Evolutionary conservation across 2,329 filamentous ascomycete species (phyloP).

Genomic region (Trichophyton simii): DNA sequence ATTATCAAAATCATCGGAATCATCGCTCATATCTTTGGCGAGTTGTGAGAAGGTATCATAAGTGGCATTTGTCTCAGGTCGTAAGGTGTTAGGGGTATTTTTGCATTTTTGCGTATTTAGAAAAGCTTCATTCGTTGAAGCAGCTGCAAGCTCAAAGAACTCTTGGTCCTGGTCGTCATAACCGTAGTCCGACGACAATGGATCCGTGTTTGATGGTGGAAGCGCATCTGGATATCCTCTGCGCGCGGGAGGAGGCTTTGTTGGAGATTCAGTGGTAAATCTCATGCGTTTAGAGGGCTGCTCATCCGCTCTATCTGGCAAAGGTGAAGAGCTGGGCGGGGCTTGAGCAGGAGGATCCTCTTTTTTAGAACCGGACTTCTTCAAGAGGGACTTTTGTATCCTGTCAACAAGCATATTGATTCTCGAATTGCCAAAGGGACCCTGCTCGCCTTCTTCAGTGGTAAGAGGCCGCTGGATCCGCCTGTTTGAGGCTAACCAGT

Average conservation of each 20-base stretch:
- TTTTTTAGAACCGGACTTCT: slow-evolving; percentile 12
- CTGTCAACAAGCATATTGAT: slow-evolving; percentile 52
- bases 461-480: slow-evolving; percentile 12
- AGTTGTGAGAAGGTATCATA: not conserved
- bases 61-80: not conserved
- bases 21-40: slow-evolving; percentile 1
- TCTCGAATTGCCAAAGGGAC: slow-evolving; percentile 31
- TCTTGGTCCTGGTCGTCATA: slow-evolving; percentile 37
- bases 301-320: slow-evolving; percentile 24
- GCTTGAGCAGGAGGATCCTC: slow-evolving; percentile 24
- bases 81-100: not conserved
- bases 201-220: not conserved
- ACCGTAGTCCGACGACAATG: slow-evolving; percentile 34
- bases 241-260: slow-evolving; percentile 10
- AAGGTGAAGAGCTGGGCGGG: slow-evolving; percentile 34
- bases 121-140: slow-evolving; percentile 7
- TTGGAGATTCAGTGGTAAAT: slow-evolving; percentile 17
- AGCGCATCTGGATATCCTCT: not conserved
- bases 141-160: slow-evolving; percentile 26
- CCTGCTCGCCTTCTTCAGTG: slow-evolving; percentile 11
- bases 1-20: slow-evolving; percentile 27
- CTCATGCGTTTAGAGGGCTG: slow-evolving; percentile 17
- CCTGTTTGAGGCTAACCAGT: slow-evolving; percentile 30
- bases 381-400: slow-evolving; percentile 43
- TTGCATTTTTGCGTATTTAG: not conserved